Evolutionary conservation across 768 basidiomycete species (phyloP), one percentile per base, ranked within the genome.

Genomic region (Leccinum variicolor): DNA sequence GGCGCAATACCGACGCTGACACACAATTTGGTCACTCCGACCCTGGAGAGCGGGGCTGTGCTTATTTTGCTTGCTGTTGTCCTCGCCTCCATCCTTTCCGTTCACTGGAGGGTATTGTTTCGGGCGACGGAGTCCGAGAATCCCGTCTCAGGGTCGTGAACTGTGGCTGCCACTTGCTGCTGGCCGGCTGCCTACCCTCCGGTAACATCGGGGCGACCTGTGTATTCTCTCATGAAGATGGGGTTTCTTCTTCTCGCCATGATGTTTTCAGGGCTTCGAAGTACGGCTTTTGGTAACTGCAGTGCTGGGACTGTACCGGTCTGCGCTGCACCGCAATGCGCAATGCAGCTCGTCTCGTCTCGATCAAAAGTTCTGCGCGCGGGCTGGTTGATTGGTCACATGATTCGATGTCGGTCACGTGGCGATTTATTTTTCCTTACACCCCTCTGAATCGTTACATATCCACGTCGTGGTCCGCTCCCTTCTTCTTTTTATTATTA

Each of bases 401-500:
- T 49, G 34, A 34, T 52, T 52, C 39, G 53, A 61, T 49, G 39
- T 8, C 4, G 5, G 34, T 11, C 56, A 55, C 57, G 49, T 53
- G 58, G 33, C 34, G 25, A 54, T 33, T 19, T 9, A 43, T 50
- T 45, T 36, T 43, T 19, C 41, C 19, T 43, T 43, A 6, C 41
- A 43, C 41, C 41, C 19, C n/a, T 19, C 9, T 19, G 19, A 19
- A 19, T 43, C 41, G 19, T 10, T 5, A 19, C 10, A 19, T 17
- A 59, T 26, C 69, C 69, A 69, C 69, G 13, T 60, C 55, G 52
- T 65, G 9, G 1, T 34, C 69, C 69, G 50, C 49, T 53, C 23
- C 41, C 48, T 21, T 13, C 55, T 52, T 50, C 56, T 48, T 53
- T 13, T 45, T 49, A 10, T 43, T 11, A 11, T 43, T 43, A 43